Evolutionary conservation across 306 rosid genomes (phyloP).

Genomic region (Citrullus amarus): DNA sequence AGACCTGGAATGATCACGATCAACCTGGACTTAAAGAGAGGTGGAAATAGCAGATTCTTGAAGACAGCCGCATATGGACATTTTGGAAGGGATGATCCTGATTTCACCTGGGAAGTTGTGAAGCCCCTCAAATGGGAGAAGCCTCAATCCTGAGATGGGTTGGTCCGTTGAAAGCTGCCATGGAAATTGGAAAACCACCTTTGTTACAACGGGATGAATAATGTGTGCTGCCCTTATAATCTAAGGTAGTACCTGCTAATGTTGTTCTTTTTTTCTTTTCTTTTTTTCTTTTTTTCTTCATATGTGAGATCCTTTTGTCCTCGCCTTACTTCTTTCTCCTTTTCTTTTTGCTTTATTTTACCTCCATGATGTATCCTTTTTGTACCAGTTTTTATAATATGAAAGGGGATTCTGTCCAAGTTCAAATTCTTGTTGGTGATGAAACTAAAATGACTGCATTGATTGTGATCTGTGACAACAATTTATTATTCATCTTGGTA

Average conservation of each 20-base stretch:
- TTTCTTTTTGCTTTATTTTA: background rate
- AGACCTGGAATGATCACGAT: constrained; percentile 40
- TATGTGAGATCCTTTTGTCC: background rate
- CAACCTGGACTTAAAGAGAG: constrained; percentile 46
- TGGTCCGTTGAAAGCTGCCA: background rate
- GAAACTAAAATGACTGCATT: background rate
- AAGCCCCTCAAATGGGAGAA: constrained; percentile 47
- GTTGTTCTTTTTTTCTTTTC: background rate
- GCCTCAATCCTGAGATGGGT: constrained; percentile 6
- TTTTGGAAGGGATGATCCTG: constrained; percentile 16
- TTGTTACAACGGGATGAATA: background rate
- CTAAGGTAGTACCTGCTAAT: background rate
- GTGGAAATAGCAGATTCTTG: constrained; percentile 25
- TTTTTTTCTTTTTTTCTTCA: too few species aligned
- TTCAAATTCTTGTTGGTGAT: background rate
- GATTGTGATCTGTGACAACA: background rate
- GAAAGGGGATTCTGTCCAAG: background rate
- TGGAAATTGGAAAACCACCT: background rate
- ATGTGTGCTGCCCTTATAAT: constrained; percentile 3
- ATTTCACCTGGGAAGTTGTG: constrained; percentile 51
- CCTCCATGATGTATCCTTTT: background rate
- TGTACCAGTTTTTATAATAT: background rate
- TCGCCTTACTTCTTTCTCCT: background rate
- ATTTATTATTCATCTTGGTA: background rate
- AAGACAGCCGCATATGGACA: constrained; percentile 15